Percentiles rank a stretch among this genome's conserved stretches.
These are phyloP conservation scores for Blastocrithidia nonstop DNA, from an alignment of 208 protist genomes.

Conservation along the genomic window DNA sequence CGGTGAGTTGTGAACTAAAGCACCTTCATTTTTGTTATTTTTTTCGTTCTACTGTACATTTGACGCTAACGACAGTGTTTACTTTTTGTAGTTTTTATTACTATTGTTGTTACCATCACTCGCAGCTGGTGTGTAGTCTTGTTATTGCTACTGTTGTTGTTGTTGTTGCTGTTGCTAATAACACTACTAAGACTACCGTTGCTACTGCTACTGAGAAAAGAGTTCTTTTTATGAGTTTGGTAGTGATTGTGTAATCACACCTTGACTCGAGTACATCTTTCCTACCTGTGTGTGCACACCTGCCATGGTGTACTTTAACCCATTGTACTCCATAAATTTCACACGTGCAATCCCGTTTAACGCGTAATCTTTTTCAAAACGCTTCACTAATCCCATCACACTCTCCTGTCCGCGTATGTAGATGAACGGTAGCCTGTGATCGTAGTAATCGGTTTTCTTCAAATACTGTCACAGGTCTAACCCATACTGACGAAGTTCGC, in stretches of 20 bases:
- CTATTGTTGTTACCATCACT: neutral
- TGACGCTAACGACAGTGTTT: neutral
- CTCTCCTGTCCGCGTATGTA: slow-evolving; percentile 30
- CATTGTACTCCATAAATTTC: slow-evolving; percentile 54
- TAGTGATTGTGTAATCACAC: neutral
- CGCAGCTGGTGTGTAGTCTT: neutral
- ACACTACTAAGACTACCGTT: neutral
- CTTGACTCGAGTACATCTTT: neutral
- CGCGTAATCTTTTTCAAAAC: slow-evolving; percentile 63
- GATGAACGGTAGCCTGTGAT: slow-evolving; percentile 52
- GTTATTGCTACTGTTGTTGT: slow-evolving; percentile 1
- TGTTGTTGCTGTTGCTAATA: neutral
- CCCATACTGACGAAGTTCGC: slow-evolving; percentile 42
- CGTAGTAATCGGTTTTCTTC: slow-evolving; percentile 30
- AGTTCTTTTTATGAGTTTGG: too few species aligned
- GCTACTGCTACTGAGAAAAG: neutral
- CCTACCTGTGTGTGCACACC: neutral
- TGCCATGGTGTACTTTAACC: slow-evolving; percentile 12
- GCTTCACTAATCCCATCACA: slow-evolving; percentile 30
- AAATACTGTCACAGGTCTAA: slow-evolving; percentile 66
- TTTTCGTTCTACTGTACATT: too few species aligned
- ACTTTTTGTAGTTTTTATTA: neutral
- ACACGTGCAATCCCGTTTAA: slow-evolving; percentile 45
- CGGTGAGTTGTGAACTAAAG: neutral
- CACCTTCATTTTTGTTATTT: neutral